Evolutionary conservation across 2,329 filamentous ascomycete species (phyloP), one percentile per base, ranked within the genome.

Genomic region (Xylaria sp.): DNA sequence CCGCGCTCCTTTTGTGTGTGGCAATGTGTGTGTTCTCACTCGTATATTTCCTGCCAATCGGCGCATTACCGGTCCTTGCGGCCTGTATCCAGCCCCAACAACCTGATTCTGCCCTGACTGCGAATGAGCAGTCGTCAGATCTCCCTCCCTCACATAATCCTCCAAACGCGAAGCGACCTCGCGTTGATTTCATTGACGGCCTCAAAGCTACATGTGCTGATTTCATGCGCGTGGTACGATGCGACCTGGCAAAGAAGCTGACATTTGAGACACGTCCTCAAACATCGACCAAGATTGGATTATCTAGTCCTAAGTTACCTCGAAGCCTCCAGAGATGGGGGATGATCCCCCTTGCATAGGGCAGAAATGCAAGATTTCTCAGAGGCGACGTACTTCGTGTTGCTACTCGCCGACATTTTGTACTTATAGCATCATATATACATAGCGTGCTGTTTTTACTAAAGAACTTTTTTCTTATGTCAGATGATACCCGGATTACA

Each of bases 401-500:
- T 18, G 32, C 3, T 10, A 13, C 32, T 52, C 13, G 5, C 13
- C n/a, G 3, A n/a, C 37, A 9, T 44, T 55, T 3, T 59, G 50
- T 63, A 50, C 58, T 44, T 37, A n/a, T 56, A 60, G n/a, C 25
- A 56, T 63, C 5, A 57, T 34, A 3, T 60, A 25, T 34, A 50
- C 4, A 39, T 52, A 65, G 51, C 61, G 48, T 50, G 41, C 2
- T 41, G 34, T 65, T 32, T 51, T 25, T 56, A 20, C 10, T 23
- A 3, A n/a, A 41, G 34, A 50, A 41, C 15, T 20, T 32, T 55
- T 62, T 70, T 10, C 44, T 25, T 55, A 50, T 20, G 13, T 54
- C 23, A 25, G 12, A 68, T 65, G 65, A 70, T 70, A 70, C 68
- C 69, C 68, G 15, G 51, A 20, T 50, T 63, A 9, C 4, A 48